These are phyloP conservation scores for Boletus pseudopeckii DNA, from an alignment of 768 basidiomycete species.

Conservation along the genomic window DNA sequence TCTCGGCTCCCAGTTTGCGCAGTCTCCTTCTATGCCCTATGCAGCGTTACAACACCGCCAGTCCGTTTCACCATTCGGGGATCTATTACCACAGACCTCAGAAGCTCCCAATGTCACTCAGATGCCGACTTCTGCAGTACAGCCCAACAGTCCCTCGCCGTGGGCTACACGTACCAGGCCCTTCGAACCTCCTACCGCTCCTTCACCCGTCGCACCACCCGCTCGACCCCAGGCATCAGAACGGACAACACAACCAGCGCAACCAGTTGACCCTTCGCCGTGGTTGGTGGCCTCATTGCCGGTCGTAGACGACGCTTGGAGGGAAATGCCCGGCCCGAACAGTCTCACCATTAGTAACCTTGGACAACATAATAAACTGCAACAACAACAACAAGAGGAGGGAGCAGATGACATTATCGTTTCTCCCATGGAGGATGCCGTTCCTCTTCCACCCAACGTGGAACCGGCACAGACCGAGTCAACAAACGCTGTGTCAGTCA, in stretches of 20 bases:
- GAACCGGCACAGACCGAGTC: conserved; percentile 15
- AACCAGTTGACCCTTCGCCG: conserved; percentile 44
- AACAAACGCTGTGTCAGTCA: conserved; percentile 5
- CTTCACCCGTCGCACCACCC: conserved; percentile 23
- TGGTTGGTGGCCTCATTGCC: conserved; percentile 53
- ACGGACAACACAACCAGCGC: conserved; percentile 34
- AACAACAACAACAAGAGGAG: conserved; percentile 38
- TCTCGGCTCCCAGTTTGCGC: conserved; percentile 24
- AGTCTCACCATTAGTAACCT: conserved; percentile 57
- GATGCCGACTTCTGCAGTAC: conserved; percentile 21
- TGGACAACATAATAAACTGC: conserved; percentile 56
- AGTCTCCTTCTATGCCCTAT: conserved; percentile 21
- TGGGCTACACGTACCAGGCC: conserved; percentile 22
- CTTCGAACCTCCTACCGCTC: conserved; percentile 16
- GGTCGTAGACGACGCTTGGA: conserved; percentile 47
- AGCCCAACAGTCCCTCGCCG: conserved; percentile 20
- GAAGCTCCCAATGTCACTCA: conserved; percentile 20
- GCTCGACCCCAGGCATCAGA: conserved; percentile 30
- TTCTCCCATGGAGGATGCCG: conserved; percentile 16
- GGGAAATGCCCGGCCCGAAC: conserved; percentile 38
- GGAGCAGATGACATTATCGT: conserved; percentile 14
- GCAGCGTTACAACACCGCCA: conserved; percentile 17
- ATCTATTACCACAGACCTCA: conserved; percentile 16
- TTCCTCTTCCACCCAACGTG: conserved; percentile 12
- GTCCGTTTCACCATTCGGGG: conserved; percentile 21